Conservation (phyloP, 1,284 basidiomycete genomes). For the Afroboletus lepidellus region DNA sequence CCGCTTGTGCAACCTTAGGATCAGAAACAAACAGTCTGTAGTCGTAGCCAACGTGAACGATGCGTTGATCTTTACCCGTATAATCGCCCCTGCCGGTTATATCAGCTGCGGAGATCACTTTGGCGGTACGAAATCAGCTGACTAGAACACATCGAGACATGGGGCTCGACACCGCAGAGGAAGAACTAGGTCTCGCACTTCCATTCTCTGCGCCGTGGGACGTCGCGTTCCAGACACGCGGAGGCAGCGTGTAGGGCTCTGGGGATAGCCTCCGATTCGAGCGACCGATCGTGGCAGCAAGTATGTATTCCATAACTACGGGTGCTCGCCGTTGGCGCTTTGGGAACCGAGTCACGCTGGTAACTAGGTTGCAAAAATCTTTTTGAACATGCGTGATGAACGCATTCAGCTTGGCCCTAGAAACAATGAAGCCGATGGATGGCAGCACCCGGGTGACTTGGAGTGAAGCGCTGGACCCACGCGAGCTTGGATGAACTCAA, state of each 20-base stretch:
- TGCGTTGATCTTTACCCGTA: background rate
- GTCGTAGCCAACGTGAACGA: background rate
- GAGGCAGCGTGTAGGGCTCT: background rate
- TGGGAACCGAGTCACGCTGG: too few relatives aligned
- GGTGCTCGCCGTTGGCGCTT: too few relatives aligned
- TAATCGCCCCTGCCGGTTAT: background rate
- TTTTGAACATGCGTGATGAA: background rate
- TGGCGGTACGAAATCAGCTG: background rate
- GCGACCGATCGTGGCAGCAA: background rate
- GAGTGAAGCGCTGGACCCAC: too few relatives aligned
- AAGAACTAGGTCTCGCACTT: background rate
- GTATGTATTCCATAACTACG: background rate
- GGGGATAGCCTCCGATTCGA: background rate
- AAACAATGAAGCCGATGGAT: too few relatives aligned
- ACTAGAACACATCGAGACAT: background rate
- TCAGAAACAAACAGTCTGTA: background rate
- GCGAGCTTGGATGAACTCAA: too few relatives aligned
- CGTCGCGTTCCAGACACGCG: background rate
- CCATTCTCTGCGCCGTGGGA: background rate
- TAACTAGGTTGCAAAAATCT: too few relatives aligned
- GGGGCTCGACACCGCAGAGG: background rate
- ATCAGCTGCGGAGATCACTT: background rate
- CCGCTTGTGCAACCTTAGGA: background rate
- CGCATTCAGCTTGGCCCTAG: background rate
- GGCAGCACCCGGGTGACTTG: too few relatives aligned